These are phyloP conservation scores for Ophiostoma pallidulum DNA, from an alignment of 2,329 filamentous ascomycete genomes.

Conservation along the genomic window DNA sequence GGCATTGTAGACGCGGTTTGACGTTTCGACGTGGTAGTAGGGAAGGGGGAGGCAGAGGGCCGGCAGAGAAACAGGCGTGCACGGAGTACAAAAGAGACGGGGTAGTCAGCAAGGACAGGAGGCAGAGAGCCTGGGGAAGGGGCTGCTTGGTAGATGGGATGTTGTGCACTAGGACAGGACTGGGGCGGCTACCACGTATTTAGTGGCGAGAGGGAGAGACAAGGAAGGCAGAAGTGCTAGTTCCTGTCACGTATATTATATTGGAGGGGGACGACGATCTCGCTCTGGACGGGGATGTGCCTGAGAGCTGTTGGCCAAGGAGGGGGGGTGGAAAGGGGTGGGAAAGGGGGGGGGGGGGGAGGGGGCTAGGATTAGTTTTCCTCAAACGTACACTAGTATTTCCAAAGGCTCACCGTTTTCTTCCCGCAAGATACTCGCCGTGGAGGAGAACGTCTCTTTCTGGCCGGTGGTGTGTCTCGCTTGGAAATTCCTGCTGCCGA, in stretches of 20 bases:
- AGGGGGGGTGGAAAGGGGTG: background rate
- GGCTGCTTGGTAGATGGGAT: constrained; percentile 1
- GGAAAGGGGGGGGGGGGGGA: background rate
- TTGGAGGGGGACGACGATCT: constrained; percentile 6
- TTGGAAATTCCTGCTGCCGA: background rate
- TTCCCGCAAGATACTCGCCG: background rate
- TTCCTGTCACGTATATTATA: background rate
- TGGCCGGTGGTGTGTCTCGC: background rate
- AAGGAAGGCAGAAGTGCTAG: background rate
- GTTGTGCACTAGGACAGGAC: constrained; percentile 1
- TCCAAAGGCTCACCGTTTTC: background rate
- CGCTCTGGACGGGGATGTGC: background rate
- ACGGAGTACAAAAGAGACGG: background rate
- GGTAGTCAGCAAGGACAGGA: background rate
- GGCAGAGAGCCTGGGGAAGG: background rate
- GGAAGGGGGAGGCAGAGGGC: background rate
- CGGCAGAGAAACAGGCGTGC: constrained; percentile 1
- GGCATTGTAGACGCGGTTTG: background rate
- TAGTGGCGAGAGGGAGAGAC: constrained; percentile 1
- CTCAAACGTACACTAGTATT: background rate
- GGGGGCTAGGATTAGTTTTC: background rate
- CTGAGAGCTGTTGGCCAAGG: background rate
- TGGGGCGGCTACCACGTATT: constrained; percentile 1
- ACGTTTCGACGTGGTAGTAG: background rate
- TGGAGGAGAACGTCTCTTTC: background rate